These are phyloP conservation scores for Nicotiana tomentosiformis DNA, from an alignment of 257 asterid genomes.

Conservation along the genomic window DNA sequence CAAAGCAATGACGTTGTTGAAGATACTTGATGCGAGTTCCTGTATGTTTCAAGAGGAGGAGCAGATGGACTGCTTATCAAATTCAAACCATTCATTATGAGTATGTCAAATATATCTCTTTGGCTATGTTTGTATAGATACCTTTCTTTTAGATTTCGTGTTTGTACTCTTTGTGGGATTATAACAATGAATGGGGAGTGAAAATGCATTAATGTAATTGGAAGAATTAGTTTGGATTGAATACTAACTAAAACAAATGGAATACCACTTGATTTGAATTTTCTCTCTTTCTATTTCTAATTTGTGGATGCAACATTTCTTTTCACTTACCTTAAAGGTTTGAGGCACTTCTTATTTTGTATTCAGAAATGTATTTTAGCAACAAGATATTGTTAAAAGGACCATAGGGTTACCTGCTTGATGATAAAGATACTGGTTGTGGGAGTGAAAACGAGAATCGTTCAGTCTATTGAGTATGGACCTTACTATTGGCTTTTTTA, in stretches of 20 bases:
- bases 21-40: conserved; percentile 34
- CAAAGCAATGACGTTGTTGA: conserved; percentile 53
- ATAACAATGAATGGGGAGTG: not conserved
- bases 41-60: conserved; percentile 10
- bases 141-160: conserved; percentile 10
- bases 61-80: conserved; percentile 17
- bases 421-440: not conserved
- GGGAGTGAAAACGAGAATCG: not conserved
- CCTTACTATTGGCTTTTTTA: not conserved
- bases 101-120: conserved; percentile 12
- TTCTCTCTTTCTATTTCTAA: not conserved
- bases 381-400: not conserved
- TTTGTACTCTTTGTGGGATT: conserved; percentile 3
- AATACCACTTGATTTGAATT: not conserved
- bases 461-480: not conserved
- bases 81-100: conserved; percentile 30
- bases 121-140: conserved; percentile 20
- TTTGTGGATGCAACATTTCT: not conserved
- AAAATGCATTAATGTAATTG: not conserved
- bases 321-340: not conserved
- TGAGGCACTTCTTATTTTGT: not conserved
- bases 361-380: not conserved
- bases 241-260: not conserved
- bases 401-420: not conserved
- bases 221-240: not conserved